Base-by-base conservation (phyloP, 768 basidiomycete species). In the Russula virescens region DNA sequence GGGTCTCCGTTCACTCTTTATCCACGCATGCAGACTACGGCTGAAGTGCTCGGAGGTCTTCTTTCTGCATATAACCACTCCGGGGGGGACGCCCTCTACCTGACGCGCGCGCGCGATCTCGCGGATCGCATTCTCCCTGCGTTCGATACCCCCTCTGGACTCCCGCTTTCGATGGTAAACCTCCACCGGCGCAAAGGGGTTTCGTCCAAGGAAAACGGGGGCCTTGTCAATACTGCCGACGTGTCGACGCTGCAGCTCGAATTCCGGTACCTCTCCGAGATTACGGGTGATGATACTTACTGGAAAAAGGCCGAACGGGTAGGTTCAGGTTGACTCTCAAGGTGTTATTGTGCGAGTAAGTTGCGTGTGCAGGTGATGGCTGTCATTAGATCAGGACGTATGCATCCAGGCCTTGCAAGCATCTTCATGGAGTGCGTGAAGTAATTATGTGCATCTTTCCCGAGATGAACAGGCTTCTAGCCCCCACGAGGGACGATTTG, bases 201-300 rank as follows among this genome's bases (percentile, higher is more conserved):
- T 6, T 77, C 81, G 0, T 85, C 90, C 62, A 63, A 48, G 0
- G 84, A 86, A 60, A 85, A 85, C 62, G 75, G 78, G 3, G 83
- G 82, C 1, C 73, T 89, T 16, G 83, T 88, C 52, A 88, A 86
- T 68, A 86, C 91, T 13, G 91, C 95, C 0, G 95, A 98, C 71
- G 87, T 85, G n/a, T 83, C 87, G 9, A 95, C 91, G 0, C 75
- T 96, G 25, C 93, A 97, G 73, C 82, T 98, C 21, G 95, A 97
- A 73, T 85, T 98, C 70, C 83, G 87, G 67, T 96, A 97, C 72
- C 78, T 98, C n/a, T 85, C 84, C 54, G 73, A 84, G 63, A 71
- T 97, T 48, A 92, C 91, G 0, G 89, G 82, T 13, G 83, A 95
- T 52, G 82, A 85, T 2, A 74, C 76, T 8, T 98, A 92, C 72